Evolutionary conservation across 2,329 filamentous ascomycete species (phyloP).

Genomic region (Verticillium isaacii): DNA sequence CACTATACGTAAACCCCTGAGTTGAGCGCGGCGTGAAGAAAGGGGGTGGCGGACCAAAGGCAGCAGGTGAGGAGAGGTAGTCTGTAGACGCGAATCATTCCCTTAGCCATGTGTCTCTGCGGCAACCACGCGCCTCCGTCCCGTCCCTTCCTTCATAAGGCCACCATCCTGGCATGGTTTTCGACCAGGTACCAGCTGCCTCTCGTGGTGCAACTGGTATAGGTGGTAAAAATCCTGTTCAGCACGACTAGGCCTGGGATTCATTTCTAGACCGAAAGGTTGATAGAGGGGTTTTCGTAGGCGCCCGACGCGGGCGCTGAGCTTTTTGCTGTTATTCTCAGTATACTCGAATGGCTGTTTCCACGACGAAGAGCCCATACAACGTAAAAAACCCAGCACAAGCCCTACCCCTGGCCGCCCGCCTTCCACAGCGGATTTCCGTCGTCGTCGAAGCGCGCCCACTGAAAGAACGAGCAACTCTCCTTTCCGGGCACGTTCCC

Average conservation of each 20-base stretch:
- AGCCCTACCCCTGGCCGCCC: background rate
- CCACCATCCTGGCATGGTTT: background rate
- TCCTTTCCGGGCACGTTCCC: slow-evolving; percentile 64
- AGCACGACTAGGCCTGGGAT: background rate
- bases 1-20: slow-evolving; percentile 37
- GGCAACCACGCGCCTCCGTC: background rate
- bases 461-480: slow-evolving; percentile 74
- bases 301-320: background rate
- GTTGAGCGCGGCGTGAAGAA: background rate
- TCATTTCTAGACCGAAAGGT: background rate
- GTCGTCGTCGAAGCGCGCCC: slow-evolving; percentile 83
- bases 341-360: too few species aligned
- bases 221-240: background rate
- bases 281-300: background rate
- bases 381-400: too few species aligned
- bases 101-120: background rate
- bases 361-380: too few species aligned
- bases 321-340: background rate
- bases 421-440: slow-evolving; percentile 67
- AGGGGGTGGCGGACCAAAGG: background rate
- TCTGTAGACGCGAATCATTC: background rate
- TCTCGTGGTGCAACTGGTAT: background rate
- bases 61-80: background rate
- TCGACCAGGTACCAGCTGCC: background rate
- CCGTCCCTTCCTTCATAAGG: background rate